Evolutionary conservation across 257 asterid genomes (phyloP), one percentile per base, ranked within the genome.

Genomic region (Parsonsia alboflavescens): DNA sequence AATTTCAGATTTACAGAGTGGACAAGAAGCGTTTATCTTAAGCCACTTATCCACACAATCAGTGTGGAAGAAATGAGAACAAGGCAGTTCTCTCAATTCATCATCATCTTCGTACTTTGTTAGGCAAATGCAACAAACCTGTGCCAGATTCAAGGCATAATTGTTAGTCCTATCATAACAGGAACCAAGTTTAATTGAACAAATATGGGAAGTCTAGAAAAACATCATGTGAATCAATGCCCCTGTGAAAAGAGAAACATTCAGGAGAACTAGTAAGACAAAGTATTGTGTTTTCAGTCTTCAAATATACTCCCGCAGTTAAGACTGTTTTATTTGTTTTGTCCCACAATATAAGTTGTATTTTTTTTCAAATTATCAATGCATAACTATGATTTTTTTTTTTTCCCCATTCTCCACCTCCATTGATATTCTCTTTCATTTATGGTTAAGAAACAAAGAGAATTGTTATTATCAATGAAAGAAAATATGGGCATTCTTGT

Each of bases 31-130:
- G 52, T 80, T 84, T 70, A 84, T 78, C 79, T 80, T 81, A 62
- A 84, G 82, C 87, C 87, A 84, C 73, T 84, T 84, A 45, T 84
- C 87, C 63, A 84, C 87, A 33, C 87, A 84, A 1, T 73, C 78
- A 0, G 81, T 79, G 13, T 84, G 87, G 78, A 84, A 84, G 83
- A 80, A 84, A 76, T 84, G 87, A 24, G 80, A 72, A 81, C 87
- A 84, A 44, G 85, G 85, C 54, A 84, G 61, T 76, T 84, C 87
- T 73, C 87, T 84, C 77, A 84, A 68, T 73, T 84, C 85, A 3
- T 84, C 87, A 59, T 81, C 75, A 12, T 84, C 85, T 77, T 73
- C 85, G 17, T 84, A 84, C 52, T 76, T 84, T 49, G 85, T 70
- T 68, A 84, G 69, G 79, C 87, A 84, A 73, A 84, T 84, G 61